Conservation (phyloP, 345 rosid genomes). For the Moricandia arvensis region DNA sequence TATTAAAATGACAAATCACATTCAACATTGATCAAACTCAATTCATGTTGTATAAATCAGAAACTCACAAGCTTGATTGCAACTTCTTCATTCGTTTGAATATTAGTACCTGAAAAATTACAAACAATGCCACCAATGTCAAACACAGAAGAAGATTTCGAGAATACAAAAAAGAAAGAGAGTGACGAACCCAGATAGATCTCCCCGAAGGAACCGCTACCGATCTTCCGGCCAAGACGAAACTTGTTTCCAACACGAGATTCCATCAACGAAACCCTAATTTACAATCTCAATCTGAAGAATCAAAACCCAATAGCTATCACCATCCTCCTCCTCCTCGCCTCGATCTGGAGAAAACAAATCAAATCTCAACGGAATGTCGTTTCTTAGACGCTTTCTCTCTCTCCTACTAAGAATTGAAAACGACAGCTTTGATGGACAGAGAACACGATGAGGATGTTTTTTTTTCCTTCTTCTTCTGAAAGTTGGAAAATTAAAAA, state of each 20-base stretch:
- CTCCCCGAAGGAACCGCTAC: conserved; percentile 71
- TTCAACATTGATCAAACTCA: conserved; percentile 1
- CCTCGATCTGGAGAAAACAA: conserved; percentile 19
- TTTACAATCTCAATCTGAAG: conserved; percentile 14
- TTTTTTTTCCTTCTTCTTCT: conserved; percentile 15
- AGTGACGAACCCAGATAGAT: conserved; percentile 50
- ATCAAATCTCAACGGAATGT: conserved; percentile 19
- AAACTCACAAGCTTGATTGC: conserved; percentile 89
- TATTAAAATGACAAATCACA: background rate
- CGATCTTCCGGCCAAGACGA: conserved; percentile 66
- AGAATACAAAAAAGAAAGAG: background rate
- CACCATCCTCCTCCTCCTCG: background rate
- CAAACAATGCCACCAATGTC: conserved; percentile 15
- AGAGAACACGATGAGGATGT: conserved; percentile 26
- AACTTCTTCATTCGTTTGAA: conserved; percentile 90
- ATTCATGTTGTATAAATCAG: background rate
- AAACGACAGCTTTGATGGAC: conserved; percentile 20
- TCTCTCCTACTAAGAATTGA: conserved; percentile 12
- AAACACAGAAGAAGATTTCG: conserved; percentile 4
- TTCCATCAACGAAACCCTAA: conserved; percentile 44
- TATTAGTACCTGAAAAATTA: conserved; percentile 61
- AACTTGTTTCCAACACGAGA: conserved; percentile 58
- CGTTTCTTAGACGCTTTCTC: conserved; percentile 23
- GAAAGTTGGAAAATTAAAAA: conserved; percentile 14
- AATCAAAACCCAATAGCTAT: conserved; percentile 24